Base-by-base conservation (phyloP, 176 grass and related monocot species). In the Musa beccarii region DNA sequence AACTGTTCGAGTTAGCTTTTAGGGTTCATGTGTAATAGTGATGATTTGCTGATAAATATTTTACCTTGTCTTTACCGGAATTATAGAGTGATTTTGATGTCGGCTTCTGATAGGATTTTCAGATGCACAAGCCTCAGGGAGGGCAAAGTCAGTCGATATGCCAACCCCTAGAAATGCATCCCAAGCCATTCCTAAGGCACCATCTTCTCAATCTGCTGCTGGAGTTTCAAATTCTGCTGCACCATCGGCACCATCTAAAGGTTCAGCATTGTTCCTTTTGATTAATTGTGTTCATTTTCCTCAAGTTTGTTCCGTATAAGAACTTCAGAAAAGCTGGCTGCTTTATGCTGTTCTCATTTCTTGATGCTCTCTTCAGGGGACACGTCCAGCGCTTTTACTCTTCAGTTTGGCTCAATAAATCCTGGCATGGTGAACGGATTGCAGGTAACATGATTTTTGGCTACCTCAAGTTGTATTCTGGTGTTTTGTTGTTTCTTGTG, bases 401-500 rank as follows among this genome's bases (percentile, higher is more conserved):
- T 99, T 76, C 95, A 99, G 53, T 99, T 99, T 82, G 95, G 95
- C 25, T 87, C 88, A 53, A 87, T 99, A 82, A 94, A 87, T 81
- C 74, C 72, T 12, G 86, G 82, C 15, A 75, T 84, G 52, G 80
- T 93, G 72, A 90, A 92, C 52, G 90, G 76, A 49, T 63, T 92
- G 51, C 88, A 82, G 72, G 95, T 99, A 99, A 43, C 82, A 43
- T 43, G 34, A 43, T 43, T 43, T 43, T 43, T 43, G 34, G 34
- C 34, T 43, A 43, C 34, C 34, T 43, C 34, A 43, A 43, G 34
- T 6, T 43, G 34, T 54, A 22, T 75, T 71, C 73, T 50, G 49
- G 23, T 24, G 34, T 43, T 43, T 43, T 43, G 34, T 85, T 53
- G 22, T 16, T 54, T 66, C 26, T 78, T 68, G 17, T 64, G 52